Evolutionary conservation across 768 basidiomycete genomes (phyloP).

Genomic region (Tulasnella sp.): DNA sequence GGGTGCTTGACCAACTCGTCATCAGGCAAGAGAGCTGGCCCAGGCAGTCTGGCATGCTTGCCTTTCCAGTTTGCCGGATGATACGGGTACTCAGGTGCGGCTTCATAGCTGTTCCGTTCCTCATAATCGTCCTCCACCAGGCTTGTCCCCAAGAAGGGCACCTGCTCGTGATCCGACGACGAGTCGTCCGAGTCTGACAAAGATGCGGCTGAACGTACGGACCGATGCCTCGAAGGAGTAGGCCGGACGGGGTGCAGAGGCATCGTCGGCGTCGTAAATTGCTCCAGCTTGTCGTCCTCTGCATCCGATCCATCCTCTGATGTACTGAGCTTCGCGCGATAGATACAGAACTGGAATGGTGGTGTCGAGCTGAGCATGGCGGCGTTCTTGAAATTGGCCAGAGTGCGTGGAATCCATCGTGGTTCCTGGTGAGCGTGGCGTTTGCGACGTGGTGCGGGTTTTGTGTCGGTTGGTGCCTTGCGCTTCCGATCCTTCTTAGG

Average conservation of each 20-base stretch:
- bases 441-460: slow-evolving; percentile 11
- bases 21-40: slow-evolving; percentile 1
- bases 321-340: background rate
- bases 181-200: background rate
- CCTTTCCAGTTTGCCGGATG: slow-evolving; percentile 9
- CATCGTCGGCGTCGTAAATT: slow-evolving; percentile 3
- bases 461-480: slow-evolving; percentile 10
- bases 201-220: slow-evolving; percentile 4
- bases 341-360: slow-evolving; percentile 14
- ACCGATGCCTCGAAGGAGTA: background rate
- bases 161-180: background rate
- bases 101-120: slow-evolving; percentile 11
- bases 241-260: slow-evolving; percentile 11
- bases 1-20: slow-evolving; percentile 13
- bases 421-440: slow-evolving; percentile 7
- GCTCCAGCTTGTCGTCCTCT: background rate
- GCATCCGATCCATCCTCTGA: background rate
- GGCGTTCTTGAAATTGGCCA: slow-evolving; percentile 14
- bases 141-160: background rate
- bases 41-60: background rate
- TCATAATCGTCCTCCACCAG: slow-evolving; percentile 5
- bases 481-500: slow-evolving; percentile 12
- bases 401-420: slow-evolving; percentile 14
- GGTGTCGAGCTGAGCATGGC: slow-evolving; percentile 11
- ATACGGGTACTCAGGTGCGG: slow-evolving; percentile 11